Evolutionary conservation across 345 rosid genomes (phyloP), one percentile per base, ranked within the genome.

Genomic region (Linum tenue): DNA sequence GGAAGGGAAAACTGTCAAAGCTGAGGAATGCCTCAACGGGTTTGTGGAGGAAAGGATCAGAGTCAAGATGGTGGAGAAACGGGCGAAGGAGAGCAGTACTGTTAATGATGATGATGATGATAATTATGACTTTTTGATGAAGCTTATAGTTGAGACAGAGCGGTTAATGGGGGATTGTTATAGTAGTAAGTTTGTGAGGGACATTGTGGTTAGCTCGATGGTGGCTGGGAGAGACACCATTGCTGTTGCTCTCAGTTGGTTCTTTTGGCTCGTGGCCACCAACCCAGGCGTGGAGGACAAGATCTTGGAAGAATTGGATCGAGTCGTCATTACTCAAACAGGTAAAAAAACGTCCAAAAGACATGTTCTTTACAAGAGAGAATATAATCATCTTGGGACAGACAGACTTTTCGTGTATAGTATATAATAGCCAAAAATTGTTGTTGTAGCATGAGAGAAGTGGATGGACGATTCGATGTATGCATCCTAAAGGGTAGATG

Each of bases 181-280:
- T 22, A 22, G 31, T 22, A 22, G 31, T 22, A 69, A 39, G 16
- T 39, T n/a, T 37, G 11, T 53, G 7, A 61, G 72, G 39, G 72
- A 69, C 39, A 60, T 55, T 5, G 40, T 16, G 36, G 37, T 55
- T 31, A 69, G 14, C 22, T 42, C 61, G 39, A 2, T 62, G 9
- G 3, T 35, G 2, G 66, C 72, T 0, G 72, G 66, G 38, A 2
- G 57, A 22, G 42, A 68, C 48, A 2, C 65, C 7, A 5, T 39
- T 4, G 41, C 36, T 39, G 57, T 48, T 2, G 59, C 55, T 7
- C 36, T 68, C 6, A 0, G 65, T 4, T 68, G 71, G 71, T 51
- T 68, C 43, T 61, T 68, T 9, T 68, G 59, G 59, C 59, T 60
- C 4, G 37, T 68, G n/a, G 43, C 38, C n/a, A 60, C 57, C 4